Conservation (phyloP, 176 grass and related monocot genomes). For the Aechmea fasciata region DNA sequence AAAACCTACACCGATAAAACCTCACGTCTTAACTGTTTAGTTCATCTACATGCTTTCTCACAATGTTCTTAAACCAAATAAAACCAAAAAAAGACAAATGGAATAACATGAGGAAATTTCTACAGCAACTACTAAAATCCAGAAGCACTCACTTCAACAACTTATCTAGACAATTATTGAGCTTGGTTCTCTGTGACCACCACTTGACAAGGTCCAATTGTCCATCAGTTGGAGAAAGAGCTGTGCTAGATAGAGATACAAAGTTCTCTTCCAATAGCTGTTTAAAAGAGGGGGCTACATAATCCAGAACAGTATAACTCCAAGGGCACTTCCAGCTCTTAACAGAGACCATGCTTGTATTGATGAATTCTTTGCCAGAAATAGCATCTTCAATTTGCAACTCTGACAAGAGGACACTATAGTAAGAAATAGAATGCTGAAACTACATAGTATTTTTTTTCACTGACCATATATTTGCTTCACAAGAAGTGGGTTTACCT, state of each 20-base stretch:
- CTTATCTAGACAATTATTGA: conserved; percentile 47
- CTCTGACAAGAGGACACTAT: conserved; percentile 35
- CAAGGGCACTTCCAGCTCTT: conserved; percentile 77
- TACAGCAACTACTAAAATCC: background rate
- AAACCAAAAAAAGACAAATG: background rate
- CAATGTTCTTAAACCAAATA: background rate
- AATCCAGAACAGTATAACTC: conserved; percentile 47
- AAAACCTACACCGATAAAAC: background rate
- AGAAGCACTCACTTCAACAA: conserved; percentile 45
- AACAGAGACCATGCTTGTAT: conserved; percentile 9
- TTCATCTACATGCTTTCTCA: background rate
- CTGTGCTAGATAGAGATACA: conserved; percentile 37
- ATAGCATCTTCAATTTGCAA: conserved; percentile 24
- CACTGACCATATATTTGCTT: background rate
- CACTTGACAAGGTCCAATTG: conserved; percentile 33
- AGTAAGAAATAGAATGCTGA: conserved; percentile 11
- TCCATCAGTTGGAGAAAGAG: conserved; percentile 20
- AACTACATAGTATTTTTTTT: background rate
- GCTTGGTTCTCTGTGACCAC: conserved; percentile 62
- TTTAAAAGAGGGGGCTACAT: conserved; percentile 62
- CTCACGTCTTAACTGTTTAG: background rate
- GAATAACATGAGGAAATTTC: background rate
- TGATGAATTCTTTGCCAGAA: conserved; percentile 25
- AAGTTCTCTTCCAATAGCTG: conserved; percentile 59
- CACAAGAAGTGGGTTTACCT: conserved; percentile 33